Conservation (phyloP, 1,284 basidiomycete species). For the Inonotus obliquus region DNA sequence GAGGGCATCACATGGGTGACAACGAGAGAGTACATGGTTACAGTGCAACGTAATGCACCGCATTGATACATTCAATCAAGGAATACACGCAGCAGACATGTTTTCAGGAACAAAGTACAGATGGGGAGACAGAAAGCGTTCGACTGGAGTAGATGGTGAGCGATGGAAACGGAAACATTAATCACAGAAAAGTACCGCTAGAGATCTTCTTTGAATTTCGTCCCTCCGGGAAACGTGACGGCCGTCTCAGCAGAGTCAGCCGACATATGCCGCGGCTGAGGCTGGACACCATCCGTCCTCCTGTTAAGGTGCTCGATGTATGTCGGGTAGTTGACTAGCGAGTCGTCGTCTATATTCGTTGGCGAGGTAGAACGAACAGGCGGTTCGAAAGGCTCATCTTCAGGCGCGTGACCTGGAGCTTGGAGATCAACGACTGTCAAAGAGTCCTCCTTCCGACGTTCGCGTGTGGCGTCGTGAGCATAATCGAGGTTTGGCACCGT, state of each 20-base stretch:
- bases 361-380: neutral
- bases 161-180: neutral
- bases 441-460: neutral
- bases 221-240: constrained; percentile 15
- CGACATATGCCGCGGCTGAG: constrained; percentile 4
- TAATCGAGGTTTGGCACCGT: neutral
- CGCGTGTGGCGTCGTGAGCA: neutral
- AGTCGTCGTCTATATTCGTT: neutral
- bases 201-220: constrained; percentile 15
- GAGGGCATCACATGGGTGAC: no score
- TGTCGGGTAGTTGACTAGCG: neutral
- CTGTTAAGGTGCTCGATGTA: neutral
- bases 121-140: neutral
- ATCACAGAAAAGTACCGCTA: neutral
- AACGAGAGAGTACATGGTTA: neutral
- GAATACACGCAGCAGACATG: neutral
- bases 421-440: neutral
- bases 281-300: neutral
- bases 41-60: neutral
- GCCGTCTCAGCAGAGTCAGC: constrained; percentile 11
- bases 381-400: constrained; percentile 1
- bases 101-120: neutral
- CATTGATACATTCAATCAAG: neutral
- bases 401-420: neutral
- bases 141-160: neutral